A percentile compares a stretch with the other conserved stretches of the same genome.
Evolutionary conservation across 2,329 filamentous ascomycete species (phyloP).

Genomic region (Pseudogymnoascus sp.): DNA sequence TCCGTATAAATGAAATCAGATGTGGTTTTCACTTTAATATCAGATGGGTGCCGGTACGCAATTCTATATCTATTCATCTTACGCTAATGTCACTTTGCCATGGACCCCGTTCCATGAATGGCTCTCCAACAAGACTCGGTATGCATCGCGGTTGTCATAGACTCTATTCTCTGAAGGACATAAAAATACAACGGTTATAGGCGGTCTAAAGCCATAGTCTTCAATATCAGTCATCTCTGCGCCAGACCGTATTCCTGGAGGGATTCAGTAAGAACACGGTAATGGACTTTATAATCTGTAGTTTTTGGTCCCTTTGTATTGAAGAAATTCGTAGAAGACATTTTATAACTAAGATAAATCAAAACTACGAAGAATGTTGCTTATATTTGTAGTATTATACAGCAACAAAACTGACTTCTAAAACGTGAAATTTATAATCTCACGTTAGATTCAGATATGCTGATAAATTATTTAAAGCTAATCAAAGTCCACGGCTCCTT

Average conservation of each 20-base stretch:
- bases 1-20: neutral
- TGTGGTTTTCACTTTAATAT: neutral
- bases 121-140: neutral
- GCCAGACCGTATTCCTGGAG: neutral
- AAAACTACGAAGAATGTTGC: neutral
- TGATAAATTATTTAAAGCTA: neutral
- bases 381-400: neutral
- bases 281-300: neutral
- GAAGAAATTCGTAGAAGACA: neutral
- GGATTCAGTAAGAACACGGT: neutral
- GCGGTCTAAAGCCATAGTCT: neutral
- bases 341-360: neutral
- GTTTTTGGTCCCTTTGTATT: neutral
- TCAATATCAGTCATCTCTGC: neutral
- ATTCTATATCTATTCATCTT: neutral
- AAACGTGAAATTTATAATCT: neutral
- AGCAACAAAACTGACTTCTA: neutral
- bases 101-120: neutral
- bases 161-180: neutral
- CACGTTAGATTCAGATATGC: neutral
- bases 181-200: neutral
- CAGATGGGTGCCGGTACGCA: neutral
- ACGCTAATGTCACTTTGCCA: no score
- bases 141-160: neutral
- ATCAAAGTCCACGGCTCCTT: neutral